Evolutionary conservation across 495 filamentous ascomycete species (phyloP).

Genomic region (Neurospora tetrasperma): DNA sequence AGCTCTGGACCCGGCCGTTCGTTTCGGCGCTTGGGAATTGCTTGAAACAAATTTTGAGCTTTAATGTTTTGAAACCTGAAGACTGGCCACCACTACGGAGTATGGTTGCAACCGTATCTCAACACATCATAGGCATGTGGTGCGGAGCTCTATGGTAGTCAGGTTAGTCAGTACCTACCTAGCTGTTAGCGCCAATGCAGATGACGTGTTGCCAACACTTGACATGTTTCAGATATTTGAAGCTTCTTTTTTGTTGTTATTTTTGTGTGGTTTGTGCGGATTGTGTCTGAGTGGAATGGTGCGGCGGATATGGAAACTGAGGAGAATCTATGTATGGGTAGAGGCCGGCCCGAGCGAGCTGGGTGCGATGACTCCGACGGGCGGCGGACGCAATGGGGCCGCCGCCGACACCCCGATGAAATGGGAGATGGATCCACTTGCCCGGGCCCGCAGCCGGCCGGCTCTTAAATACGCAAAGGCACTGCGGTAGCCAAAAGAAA

Average conservation of each 20-base stretch:
- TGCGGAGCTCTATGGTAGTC: not conserved
- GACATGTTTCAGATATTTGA: not conserved
- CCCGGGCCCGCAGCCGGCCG: not conserved
- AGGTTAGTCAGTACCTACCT: not conserved
- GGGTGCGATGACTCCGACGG: not conserved
- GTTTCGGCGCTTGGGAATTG: not conserved
- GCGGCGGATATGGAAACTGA: not conserved
- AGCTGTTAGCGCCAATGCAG: not conserved
- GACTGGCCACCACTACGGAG: not conserved
- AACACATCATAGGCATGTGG: not conserved
- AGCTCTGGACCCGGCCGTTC: not conserved
- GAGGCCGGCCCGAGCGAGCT: not conserved
- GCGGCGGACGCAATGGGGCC: not conserved
- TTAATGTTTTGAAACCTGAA: not conserved
- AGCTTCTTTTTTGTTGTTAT: not conserved
- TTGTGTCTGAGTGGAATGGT: not conserved
- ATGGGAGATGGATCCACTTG: not conserved
- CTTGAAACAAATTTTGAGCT: not conserved
- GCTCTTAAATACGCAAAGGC: not conserved
- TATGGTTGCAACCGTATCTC: not conserved
- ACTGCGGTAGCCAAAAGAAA: not conserved
- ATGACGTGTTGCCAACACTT: not conserved
- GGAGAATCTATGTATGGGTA: not conserved
- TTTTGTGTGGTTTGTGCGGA: not conserved
- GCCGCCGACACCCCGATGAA: not conserved